Evolutionary conservation across 2,329 filamentous ascomycete genomes (phyloP).

Genomic region (Colletotrichum godetiae): DNA sequence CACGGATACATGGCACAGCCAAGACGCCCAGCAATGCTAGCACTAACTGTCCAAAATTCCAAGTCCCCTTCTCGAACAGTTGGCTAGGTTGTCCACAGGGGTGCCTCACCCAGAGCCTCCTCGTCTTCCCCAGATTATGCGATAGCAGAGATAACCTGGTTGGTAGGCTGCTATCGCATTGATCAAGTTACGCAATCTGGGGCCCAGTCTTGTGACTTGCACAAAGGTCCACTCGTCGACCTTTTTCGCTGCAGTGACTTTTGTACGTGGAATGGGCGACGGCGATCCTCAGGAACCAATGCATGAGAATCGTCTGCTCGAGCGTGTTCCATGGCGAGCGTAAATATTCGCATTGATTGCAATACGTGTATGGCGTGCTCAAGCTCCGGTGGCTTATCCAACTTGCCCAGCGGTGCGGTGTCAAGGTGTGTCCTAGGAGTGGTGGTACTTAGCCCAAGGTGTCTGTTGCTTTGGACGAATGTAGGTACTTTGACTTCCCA

Average conservation of each 20-base stretch:
- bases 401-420: neutral
- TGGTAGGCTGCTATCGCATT: conserved; percentile 31
- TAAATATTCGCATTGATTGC: conserved; percentile 11
- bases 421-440: neutral
- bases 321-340: conserved; percentile 20
- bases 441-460: neutral
- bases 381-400: neutral
- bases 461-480: neutral
- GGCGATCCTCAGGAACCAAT: conserved; percentile 21
- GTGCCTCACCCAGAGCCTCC: conserved; percentile 15
- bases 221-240: conserved; percentile 23
- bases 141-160: conserved; percentile 15
- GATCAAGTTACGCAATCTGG: conserved; percentile 28
- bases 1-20: conserved; percentile 1
- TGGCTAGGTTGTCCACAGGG: conserved; percentile 16
- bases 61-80: conserved; percentile 17
- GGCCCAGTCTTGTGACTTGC: conserved; percentile 27
- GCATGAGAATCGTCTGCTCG: conserved; percentile 25
- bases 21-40: conserved; percentile 2
- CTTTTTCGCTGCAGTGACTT: neutral
- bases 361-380: conserved; percentile 23
- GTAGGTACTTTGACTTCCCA: neutral
- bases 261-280: neutral
- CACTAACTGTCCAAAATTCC: conserved; percentile 1
- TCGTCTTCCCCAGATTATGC: conserved; percentile 27